Evolutionary conservation across 768 basidiomycete species (phyloP), one percentile per base, ranked within the genome.

Genomic region (Polyporus arcularius): DNA sequence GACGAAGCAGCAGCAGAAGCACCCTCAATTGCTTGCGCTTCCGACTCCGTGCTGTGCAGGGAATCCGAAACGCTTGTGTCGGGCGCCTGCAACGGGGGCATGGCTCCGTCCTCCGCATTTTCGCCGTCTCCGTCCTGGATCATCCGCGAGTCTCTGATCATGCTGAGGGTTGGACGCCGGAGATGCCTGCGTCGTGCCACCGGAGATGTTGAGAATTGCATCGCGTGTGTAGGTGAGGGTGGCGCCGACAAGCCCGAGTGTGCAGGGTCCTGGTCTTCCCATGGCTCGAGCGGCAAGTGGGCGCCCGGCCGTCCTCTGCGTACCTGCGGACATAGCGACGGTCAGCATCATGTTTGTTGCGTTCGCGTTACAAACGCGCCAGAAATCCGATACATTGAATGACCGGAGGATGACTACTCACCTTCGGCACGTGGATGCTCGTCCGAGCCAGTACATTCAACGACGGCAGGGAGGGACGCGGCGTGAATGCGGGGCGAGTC

Each of bases 251-350:
- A 58, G 32, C 31, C 53, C 12, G 56, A 39, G 42, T 40, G 32
- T 41, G 60, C n/a, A 14, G 45, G 26, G 11, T 21, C 42, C 18
- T 32, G 68, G 46, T 72, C 55, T 55, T 71, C 63, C 79, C 79
- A 80, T 28, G 79, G 79, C 41, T 80, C 79, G 39, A 78, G 70
- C 10, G 79, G 79, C 47, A 80, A 62, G 18, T 71, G 76, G 46
- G 79, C 79, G 15, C 79, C 79, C 8, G 78, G 75, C 2, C 72
- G 74, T 5, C 79, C 79, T 51, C 75, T 79, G 46, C 76, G 75
- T 51, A 74, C 68, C 79, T 80, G 43, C 30, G 48, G 28, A 47
- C 18, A 55, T 57, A 26, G 49, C 53, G 32, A 35, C 55, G 42
- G 49, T 57, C 58, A 56, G 65, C 50, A 61, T 50, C 51, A 55